Conservation (phyloP, 192 early-diverging fungal species). For the Thamnidium elegans region DNA sequence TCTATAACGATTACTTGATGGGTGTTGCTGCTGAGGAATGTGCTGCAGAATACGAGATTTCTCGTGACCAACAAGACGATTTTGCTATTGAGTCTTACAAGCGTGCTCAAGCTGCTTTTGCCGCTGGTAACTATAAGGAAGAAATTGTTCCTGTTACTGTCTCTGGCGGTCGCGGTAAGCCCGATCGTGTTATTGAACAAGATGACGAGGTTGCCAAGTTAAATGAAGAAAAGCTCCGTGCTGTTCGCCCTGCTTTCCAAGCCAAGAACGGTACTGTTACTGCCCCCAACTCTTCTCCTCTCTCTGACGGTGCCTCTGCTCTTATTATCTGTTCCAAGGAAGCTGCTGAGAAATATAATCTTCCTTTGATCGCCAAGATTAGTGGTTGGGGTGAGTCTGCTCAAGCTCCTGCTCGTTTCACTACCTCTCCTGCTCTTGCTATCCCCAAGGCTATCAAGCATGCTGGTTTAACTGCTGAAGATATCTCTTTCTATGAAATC, state of each 20-base stretch:
- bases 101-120: conserved; percentile 74
- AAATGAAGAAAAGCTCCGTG: conserved; percentile 84
- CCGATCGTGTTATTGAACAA: conserved; percentile 52
- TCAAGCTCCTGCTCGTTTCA: conserved; percentile 70
- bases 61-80: conserved; percentile 80
- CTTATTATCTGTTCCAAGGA: conserved; percentile 69
- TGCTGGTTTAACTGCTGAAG: conserved; percentile 58
- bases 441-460: conserved; percentile 73
- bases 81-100: conserved; percentile 74
- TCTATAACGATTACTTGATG: conserved; percentile 71
- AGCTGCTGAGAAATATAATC: conserved; percentile 52
- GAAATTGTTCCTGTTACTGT: conserved; percentile 79
- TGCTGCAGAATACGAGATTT: conserved; percentile 71
- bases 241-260: conserved; percentile 86
- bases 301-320: conserved; percentile 80
- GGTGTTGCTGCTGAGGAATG: conserved; percentile 80
- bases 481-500: conserved; percentile 76
- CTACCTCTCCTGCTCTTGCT: conserved; percentile 70
- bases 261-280: conserved; percentile 87
- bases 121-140: conserved; percentile 54
- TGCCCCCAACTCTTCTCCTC: conserved; percentile 81
- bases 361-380: conserved; percentile 56
- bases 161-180: conserved; percentile 66
- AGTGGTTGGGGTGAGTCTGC: conserved; percentile 72
- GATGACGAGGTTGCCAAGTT: conserved; percentile 75